These are phyloP conservation scores for Tulasnella sp. DNA, from an alignment of 768 basidiomycete genomes.

Conservation along the genomic window DNA sequence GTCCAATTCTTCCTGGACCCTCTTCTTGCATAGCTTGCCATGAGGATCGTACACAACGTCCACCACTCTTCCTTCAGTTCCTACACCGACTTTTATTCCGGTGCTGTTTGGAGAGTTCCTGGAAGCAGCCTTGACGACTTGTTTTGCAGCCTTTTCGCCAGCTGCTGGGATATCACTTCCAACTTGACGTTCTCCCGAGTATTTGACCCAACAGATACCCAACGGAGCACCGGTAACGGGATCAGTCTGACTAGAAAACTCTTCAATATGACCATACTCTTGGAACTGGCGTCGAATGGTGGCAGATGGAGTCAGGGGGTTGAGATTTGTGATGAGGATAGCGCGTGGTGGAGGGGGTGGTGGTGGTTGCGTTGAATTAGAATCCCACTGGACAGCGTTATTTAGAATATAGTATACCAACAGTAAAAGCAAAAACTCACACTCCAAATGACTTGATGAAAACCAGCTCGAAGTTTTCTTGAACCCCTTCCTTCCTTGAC, in stretches of 20 bases:
- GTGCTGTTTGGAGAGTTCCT: constrained; percentile 24
- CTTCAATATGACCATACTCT: constrained; percentile 44
- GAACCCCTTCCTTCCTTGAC: constrained; percentile 17
- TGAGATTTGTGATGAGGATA: constrained; percentile 59
- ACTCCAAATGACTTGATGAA: constrained; percentile 22
- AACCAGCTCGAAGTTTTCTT: constrained; percentile 18
- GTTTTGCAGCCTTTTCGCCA: constrained; percentile 32
- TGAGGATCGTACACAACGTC: constrained; percentile 71
- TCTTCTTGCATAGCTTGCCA: constrained; percentile 46
- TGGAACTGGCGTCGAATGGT: constrained; percentile 55
- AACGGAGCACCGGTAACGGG: constrained; percentile 65
- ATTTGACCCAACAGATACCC: constrained; percentile 70
- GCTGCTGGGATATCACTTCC: neutral
- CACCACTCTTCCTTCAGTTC: constrained; percentile 46
- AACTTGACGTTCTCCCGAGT: constrained; percentile 17
- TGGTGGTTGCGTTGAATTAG: constrained; percentile 49
- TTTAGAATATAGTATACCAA: neutral
- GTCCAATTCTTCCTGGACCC: constrained; percentile 41
- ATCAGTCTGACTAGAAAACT: constrained; percentile 70
- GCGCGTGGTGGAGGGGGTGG: constrained; percentile 64
- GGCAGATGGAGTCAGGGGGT: constrained; percentile 53
- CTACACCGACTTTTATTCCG: constrained; percentile 44
- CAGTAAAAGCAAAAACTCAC: constrained; percentile 19
- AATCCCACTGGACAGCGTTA: constrained; percentile 48
- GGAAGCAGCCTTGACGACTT: constrained; percentile 47